Evolutionary conservation across 148 eudicot species (phyloP).

Genomic region (Polygonum maritimum): DNA sequence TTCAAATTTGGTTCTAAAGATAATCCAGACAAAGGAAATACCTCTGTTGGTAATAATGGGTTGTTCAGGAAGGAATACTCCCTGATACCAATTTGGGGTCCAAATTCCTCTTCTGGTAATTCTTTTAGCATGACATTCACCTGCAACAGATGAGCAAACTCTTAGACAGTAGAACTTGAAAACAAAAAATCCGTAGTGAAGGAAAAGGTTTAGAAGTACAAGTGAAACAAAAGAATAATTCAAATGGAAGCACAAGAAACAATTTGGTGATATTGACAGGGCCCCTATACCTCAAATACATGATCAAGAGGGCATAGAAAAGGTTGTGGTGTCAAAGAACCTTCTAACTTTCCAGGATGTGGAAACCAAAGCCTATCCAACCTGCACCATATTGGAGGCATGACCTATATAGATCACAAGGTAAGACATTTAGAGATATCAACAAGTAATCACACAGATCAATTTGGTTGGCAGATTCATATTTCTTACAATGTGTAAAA

Average conservation of each 20-base stretch:
- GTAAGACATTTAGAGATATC: conserved; percentile 22
- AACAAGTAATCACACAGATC: conserved; percentile 11
- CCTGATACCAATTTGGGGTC: conserved; percentile 62
- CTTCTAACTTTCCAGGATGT: conserved; percentile 84
- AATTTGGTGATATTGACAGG: background rate
- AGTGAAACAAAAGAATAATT: background rate
- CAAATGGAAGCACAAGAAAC: background rate
- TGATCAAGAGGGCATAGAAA: conserved; percentile 93
- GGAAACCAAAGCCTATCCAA: conserved; percentile 98
- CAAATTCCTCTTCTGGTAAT: conserved; percentile 60
- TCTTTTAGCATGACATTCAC: conserved; percentile 65
- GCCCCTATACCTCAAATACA: conserved; percentile 72
- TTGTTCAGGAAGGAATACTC: conserved; percentile 88
- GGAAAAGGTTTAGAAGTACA: background rate
- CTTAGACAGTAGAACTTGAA: conserved; percentile 1
- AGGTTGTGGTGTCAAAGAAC: conserved; percentile 81
- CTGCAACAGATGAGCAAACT: conserved; percentile 30
- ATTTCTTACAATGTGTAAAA: background rate
- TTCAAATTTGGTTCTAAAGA: background rate
- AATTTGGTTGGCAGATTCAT: background rate
- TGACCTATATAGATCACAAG: conserved; percentile 76
- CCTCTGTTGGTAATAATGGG: conserved; percentile 68
- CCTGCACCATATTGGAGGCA: conserved; percentile 99
- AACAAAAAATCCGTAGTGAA: background rate
- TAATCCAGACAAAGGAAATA: conserved; percentile 13